phyloP scores from a whole-genome alignment of 2,329 filamentous ascomycete species.

The Claviceps digitariae region DNA sequence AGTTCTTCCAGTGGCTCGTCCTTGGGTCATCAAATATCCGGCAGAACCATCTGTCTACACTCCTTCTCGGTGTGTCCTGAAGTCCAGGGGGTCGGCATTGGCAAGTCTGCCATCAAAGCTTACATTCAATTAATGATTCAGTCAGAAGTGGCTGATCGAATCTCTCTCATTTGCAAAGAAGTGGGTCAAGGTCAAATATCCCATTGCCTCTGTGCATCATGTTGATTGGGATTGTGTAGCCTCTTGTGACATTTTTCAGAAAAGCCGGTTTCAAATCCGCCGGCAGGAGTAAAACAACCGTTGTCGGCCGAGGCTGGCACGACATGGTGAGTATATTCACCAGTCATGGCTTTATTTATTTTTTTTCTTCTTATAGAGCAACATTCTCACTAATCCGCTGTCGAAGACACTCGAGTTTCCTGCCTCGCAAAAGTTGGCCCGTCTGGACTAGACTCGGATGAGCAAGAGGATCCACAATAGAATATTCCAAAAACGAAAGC shows the following conservation, averaged over 20 bases:
- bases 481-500: background rate
- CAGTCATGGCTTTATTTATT: background rate
- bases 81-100: slow-evolving; percentile 61
- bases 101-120: slow-evolving; percentile 47
- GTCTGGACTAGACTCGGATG: background rate
- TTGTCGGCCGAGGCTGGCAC: slow-evolving; percentile 69
- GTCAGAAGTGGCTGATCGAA: slow-evolving; percentile 54
- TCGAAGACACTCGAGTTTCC: slow-evolving; percentile 1
- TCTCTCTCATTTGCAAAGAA: slow-evolving; percentile 61
- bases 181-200: slow-evolving; percentile 3
- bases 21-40: slow-evolving; percentile 56
- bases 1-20: slow-evolving; percentile 25
- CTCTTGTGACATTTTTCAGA: slow-evolving; percentile 62
- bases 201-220: background rate
- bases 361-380: background rate
- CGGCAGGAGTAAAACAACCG: slow-evolving; percentile 55
- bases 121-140: slow-evolving; percentile 52
- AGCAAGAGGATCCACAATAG: background rate
- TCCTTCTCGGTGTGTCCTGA: slow-evolving; percentile 68
- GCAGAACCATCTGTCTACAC: slow-evolving; percentile 67
- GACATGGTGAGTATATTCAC: slow-evolving; percentile 50
- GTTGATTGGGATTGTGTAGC: slow-evolving; percentile 22
- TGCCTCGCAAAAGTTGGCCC: background rate
- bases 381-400: background rate
- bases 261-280: slow-evolving; percentile 57